phyloP scores from a whole-genome alignment of 2,329 filamentous ascomycete species.

The Trichoderma breve region DNA sequence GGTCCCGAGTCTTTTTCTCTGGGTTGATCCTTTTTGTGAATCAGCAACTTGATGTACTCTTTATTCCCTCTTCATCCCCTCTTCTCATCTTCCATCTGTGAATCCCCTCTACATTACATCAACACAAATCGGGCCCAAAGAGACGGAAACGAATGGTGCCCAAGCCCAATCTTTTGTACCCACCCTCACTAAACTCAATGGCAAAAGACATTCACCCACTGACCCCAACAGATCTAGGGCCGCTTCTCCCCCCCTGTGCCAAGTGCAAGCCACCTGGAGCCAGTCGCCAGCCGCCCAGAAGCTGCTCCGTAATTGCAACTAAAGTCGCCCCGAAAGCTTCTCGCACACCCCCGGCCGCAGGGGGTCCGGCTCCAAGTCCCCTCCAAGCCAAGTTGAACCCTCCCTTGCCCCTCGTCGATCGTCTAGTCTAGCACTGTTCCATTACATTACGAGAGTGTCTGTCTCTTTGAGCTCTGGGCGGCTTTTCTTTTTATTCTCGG shows the following conservation, averaged over 20 bases:
- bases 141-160: neutral
- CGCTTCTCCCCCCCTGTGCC: constrained; percentile 4
- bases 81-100: neutral
- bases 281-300: neutral
- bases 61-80: neutral
- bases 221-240: constrained; percentile 20
- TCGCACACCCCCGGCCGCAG: neutral
- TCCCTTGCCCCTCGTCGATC: constrained; percentile 6
- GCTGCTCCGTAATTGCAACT: constrained; percentile 11
- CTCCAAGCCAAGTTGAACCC: neutral
- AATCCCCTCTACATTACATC: neutral
- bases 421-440: neutral
- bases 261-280: constrained; percentile 7
- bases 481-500: neutral
- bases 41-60: neutral
- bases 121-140: neutral
- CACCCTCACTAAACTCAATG: constrained; percentile 1
- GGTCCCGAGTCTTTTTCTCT: neutral
- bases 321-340: constrained; percentile 12
- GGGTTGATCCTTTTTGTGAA: neutral
- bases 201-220: constrained; percentile 4
- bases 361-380: neutral
- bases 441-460: neutral
- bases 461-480: neutral
- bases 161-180: neutral